Evolutionary conservation across 495 filamentous ascomycete genomes (phyloP), one percentile per base, ranked within the genome.

Genomic region (Trichoderma orchidacearum): DNA sequence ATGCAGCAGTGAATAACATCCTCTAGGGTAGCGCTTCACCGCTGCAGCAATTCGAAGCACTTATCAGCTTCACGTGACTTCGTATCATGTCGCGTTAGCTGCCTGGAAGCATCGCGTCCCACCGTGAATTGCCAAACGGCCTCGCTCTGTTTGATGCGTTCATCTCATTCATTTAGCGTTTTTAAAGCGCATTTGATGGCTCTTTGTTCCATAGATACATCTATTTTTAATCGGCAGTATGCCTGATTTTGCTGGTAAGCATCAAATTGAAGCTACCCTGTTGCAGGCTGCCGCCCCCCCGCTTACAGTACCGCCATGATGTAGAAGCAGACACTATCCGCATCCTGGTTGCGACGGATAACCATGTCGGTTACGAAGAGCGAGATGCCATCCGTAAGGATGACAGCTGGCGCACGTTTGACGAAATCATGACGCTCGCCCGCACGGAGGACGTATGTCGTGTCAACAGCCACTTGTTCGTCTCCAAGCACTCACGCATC

Each of bases 351-450:
- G 82, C 93, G 52, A 96, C 90, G 15, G 93, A 98, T 70, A 96
- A 89, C 64, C 93, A 98, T 85, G 94, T 98, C 55, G 93, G 93
- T 30, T 96, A 86, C 74, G 88, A 88, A 61, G 93, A 98, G 69
- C 85, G 93, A 60, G 90, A 99, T 67, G 79, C 87, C 18, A 87
- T 91, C 60, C 89, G 93, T 3, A 89, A 90, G 35, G 89, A 99
- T 66, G 93, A 99, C 69, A 96, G 91, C 70, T 96, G 92, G 93
- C 85, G 85, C 62, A 89, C 82, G 54, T 99, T 99, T 70, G 85
- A 97, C 63, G 93, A 99, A 67, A 79, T 96, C 45, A 95, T 99
- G 88, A 85, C 83, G 57, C 70, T 97, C 13, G 93, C 91, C 9
- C 89, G 85, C 66, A 80, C 87, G 48, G 79, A 79, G 45, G 94